Evolutionary conservation across 495 filamentous ascomycete species (phyloP).

Genomic region (Chaetomium cochliodes): DNA sequence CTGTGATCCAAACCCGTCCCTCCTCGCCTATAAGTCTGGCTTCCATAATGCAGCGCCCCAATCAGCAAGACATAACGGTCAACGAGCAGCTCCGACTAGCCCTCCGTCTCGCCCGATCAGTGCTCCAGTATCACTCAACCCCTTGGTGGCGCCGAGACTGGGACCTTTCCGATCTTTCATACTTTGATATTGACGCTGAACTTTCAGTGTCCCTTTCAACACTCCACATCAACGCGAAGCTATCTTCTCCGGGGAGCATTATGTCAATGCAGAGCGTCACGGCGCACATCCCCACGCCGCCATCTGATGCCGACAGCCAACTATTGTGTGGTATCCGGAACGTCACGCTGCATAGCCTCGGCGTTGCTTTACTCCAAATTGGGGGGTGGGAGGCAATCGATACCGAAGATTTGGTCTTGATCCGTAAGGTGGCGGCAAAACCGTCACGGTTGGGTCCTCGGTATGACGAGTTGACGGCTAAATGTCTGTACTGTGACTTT

Average conservation of each 20-base stretch:
- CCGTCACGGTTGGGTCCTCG: conserved; percentile 2
- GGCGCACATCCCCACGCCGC: background rate
- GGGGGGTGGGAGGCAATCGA: conserved; percentile 6
- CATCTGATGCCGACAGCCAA: background rate
- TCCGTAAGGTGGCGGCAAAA: background rate
- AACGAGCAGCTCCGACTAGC: conserved; percentile 4
- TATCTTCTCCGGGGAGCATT: background rate
- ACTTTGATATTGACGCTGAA: conserved; percentile 7
- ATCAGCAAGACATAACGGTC: background rate
- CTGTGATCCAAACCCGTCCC: background rate
- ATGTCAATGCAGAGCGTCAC: background rate
- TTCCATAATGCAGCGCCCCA: background rate
- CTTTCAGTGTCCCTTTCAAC: conserved; percentile 1
- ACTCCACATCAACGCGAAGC: conserved; percentile 6
- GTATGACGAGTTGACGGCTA: conserved; percentile 9
- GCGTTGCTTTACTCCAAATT: conserved; percentile 2
- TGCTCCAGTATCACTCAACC: conserved; percentile 12
- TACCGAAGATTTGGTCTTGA: background rate
- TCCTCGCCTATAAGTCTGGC: background rate
- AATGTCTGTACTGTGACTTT: conserved; percentile 3
- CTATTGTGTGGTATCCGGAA: background rate
- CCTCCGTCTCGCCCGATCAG: background rate
- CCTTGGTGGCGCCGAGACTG: conserved; percentile 5
- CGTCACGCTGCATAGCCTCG: background rate
- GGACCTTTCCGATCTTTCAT: background rate